phyloP scores from a whole-genome alignment of 257 asterid species.

The Gentiana straminea region DNA sequence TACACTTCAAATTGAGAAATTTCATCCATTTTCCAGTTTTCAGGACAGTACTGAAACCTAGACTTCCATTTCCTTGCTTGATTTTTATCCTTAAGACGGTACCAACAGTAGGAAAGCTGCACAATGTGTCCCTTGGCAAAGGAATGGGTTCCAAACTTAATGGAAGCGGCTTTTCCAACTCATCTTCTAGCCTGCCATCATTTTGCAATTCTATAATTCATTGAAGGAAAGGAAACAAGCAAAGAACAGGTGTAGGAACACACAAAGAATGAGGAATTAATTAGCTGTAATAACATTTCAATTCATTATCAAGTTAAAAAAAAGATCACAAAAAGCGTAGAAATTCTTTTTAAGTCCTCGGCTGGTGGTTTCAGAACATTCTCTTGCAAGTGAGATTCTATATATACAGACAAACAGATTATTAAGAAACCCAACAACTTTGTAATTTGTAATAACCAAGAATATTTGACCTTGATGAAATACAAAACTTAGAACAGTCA shows the following conservation, averaged over 20 bases:
- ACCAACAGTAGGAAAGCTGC: conserved; percentile 70
- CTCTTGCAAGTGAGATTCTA: too few relatives aligned
- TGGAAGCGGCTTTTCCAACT: conserved; percentile 53
- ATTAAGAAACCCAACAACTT: too few relatives aligned
- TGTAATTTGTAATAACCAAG: too few relatives aligned
- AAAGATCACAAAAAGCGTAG: background rate
- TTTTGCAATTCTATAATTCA: background rate
- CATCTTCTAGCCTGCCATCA: conserved; percentile 55
- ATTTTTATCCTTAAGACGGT: conserved; percentile 56
- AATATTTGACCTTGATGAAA: too few relatives aligned
- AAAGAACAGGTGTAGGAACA: background rate
- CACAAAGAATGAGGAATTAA: background rate
- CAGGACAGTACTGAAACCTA: conserved; percentile 29
- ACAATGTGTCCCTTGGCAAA: conserved; percentile 50
- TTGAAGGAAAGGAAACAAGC: background rate
- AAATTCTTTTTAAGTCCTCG: too few relatives aligned
- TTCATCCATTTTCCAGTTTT: conserved; percentile 63
- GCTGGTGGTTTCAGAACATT: too few relatives aligned
- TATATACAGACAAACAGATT: too few relatives aligned
- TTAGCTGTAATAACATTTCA: background rate
- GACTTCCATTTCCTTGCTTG: conserved; percentile 32
- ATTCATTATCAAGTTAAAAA: background rate
- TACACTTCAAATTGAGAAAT: conserved; percentile 38
- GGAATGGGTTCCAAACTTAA: conserved; percentile 42
- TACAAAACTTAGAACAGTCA: too few relatives aligned